Conservation (phyloP, 129 eudicot species). For the Saposhnikovia divaricata region DNA sequence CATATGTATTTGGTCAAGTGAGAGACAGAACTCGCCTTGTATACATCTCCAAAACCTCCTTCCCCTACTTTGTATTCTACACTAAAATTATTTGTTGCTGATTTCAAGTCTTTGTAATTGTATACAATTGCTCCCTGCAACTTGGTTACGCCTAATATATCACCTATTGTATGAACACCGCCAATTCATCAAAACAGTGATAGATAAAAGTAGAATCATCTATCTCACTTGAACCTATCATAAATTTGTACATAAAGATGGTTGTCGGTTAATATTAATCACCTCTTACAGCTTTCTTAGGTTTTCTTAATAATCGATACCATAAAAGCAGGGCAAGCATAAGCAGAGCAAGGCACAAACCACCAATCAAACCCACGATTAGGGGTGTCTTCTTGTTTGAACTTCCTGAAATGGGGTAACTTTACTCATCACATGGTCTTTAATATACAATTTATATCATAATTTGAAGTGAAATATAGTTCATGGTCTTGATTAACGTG, state of each 20-base stretch:
- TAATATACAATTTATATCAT: neutral
- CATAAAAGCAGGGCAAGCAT: neutral
- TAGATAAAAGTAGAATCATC: neutral
- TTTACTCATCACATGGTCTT: neutral
- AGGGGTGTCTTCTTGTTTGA: conserved; percentile 23
- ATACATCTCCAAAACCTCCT: conserved; percentile 42
- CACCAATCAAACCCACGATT: conserved; percentile 18
- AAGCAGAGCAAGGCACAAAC: conserved; percentile 22
- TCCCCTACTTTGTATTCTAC: conserved; percentile 32
- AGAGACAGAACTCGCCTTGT: neutral
- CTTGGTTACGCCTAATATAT: conserved; percentile 36
- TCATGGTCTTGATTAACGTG: neutral
- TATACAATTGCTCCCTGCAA: conserved; percentile 22
- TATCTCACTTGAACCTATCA: neutral
- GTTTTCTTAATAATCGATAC: conserved; percentile 22
- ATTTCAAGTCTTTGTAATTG: conserved; percentile 8
- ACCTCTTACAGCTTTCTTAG: conserved; percentile 20
- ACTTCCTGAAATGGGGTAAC: conserved; percentile 18
- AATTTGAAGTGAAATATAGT: neutral
- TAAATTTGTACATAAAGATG: neutral
- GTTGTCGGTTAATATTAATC: neutral
- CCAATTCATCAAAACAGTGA: neutral
- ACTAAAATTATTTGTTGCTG: conserved; percentile 19
- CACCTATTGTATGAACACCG: conserved; percentile 6
- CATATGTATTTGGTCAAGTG: neutral